These are phyloP conservation scores for Cucumis melo DNA, from an alignment of 306 rosid genomes.

Conservation along the genomic window DNA sequence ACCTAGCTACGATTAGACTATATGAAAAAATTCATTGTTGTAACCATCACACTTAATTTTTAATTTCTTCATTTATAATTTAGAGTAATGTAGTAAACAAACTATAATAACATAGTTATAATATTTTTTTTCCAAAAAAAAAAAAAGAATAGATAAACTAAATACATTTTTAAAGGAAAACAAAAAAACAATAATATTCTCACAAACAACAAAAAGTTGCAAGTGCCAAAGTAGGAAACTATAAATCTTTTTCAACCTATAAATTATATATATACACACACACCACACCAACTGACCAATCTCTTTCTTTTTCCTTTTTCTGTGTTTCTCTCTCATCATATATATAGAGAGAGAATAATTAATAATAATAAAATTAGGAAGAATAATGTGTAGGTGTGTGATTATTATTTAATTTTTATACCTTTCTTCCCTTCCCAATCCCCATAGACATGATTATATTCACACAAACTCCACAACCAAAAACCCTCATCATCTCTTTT, in stretches of 20 bases:
- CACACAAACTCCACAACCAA: conserved; percentile 11
- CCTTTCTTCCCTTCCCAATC: background rate
- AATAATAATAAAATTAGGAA: conserved; percentile 19
- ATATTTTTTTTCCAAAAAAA: too few relatives aligned
- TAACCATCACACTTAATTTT: too few relatives aligned
- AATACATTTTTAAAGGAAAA: background rate
- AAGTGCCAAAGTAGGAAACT: background rate
- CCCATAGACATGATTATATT: conserved; percentile 9
- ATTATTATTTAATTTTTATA: background rate
- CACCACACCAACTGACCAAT: conserved; percentile 31
- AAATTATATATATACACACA: conserved; percentile 23
- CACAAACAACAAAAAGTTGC: background rate
- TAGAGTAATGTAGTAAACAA: too few relatives aligned
- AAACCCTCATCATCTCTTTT: conserved; percentile 8
- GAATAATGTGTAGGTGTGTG: conserved; percentile 54
- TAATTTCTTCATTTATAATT: too few relatives aligned
- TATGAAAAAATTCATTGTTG: too few relatives aligned
- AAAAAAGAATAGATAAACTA: background rate
- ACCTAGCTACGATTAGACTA: too few relatives aligned
- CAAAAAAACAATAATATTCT: background rate
- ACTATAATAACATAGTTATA: too few relatives aligned
- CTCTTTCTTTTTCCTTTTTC: conserved; percentile 10
- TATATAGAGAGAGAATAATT: conserved; percentile 57
- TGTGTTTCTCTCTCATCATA: conserved; percentile 42
- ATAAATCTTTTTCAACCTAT: background rate